These are phyloP conservation scores for Oryza meyeriana DNA, from an alignment of 176 grass and related monocot species.

Conservation along the genomic window DNA sequence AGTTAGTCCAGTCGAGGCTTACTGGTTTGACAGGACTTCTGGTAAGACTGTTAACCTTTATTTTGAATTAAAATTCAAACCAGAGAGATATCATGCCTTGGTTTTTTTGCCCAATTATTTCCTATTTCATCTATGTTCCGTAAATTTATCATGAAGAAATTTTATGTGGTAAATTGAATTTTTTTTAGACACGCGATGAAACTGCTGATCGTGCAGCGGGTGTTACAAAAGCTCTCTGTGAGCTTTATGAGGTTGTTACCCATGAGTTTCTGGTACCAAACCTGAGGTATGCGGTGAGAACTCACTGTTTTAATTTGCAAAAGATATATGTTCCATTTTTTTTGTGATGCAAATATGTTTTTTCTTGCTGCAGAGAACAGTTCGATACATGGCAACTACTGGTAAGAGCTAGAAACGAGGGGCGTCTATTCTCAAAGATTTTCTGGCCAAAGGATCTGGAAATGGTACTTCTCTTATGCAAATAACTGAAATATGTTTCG, in stretches of 20 bases:
- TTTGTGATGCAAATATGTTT: conserved; percentile 3
- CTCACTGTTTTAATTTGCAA: neutral
- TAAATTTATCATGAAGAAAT: conserved; percentile 1
- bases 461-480: conserved; percentile 51
- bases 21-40: conserved; percentile 86
- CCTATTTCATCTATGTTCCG: conserved; percentile 1
- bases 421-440: conserved; percentile 76
- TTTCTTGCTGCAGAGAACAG: conserved; percentile 65
- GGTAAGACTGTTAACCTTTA: conserved; percentile 44
- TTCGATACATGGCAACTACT: conserved; percentile 86
- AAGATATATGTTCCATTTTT: conserved; percentile 15
- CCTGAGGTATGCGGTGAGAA: conserved; percentile 51
- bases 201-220: conserved; percentile 67
- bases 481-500: neutral
- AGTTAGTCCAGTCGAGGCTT: conserved; percentile 70
- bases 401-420: conserved; percentile 68
- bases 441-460: conserved; percentile 73
- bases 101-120: conserved; percentile 4
- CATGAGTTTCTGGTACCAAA: conserved; percentile 73
- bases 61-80: neutral
- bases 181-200: conserved; percentile 73
- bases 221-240: conserved; percentile 71
- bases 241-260: conserved; percentile 83
- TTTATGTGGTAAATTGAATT: conserved; percentile 15
- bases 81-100: neutral